Base-by-base conservation (phyloP, 768 basidiomycete species). In the Leccinellum albellum region DNA sequence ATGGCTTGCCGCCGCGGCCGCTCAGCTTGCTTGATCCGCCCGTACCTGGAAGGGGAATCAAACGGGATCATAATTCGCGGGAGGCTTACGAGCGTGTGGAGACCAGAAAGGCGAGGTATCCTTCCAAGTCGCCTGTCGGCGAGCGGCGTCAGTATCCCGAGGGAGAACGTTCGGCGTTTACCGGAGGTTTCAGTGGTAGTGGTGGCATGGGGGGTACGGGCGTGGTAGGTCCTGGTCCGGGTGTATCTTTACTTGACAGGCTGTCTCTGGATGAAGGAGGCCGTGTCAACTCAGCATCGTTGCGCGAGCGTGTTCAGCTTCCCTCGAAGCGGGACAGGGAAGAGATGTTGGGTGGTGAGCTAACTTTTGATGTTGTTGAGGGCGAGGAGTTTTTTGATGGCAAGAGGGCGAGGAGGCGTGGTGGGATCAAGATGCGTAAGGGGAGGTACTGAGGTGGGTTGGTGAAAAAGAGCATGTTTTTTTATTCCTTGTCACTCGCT, bases 231-330 rank as follows among this genome's bases (percentile, higher is more conserved):
- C 40, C 40, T 20, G 57, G 52, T 15, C 17, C 26, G 12, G 75
- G 74, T 7, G 64, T 60, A 2, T 78, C 77, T 0, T 60, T 79
- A 17, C 56, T 79, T 24, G 77, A 78, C 26, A 71, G 77, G 28
- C 60, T 79, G 45, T 67, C 64, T 12, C 55, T 75, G 15, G 66
- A 68, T 28, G 67, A 52, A 28, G 61, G 55, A 8, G 20, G 32
- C 33, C 51, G 15, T 21, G 40, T 55, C 55, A 51, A 55, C 29
- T 61, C 60, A 26, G 60, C 61, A 24, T 70, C 76, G 5, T 55
- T 78, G 52, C 64, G 73, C 4, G 77, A 77, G 0, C 66, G 76
- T 14, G 75, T 78, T n/a, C 73, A 77, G 49, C 28, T 73, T 29
- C 69, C 70, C 1, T 58, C 55, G n/a, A 74, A 76, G 55, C 64